Evolutionary conservation across 495 filamentous ascomycete genomes (phyloP).

Genomic region (Thermochaetoides thermophila): DNA sequence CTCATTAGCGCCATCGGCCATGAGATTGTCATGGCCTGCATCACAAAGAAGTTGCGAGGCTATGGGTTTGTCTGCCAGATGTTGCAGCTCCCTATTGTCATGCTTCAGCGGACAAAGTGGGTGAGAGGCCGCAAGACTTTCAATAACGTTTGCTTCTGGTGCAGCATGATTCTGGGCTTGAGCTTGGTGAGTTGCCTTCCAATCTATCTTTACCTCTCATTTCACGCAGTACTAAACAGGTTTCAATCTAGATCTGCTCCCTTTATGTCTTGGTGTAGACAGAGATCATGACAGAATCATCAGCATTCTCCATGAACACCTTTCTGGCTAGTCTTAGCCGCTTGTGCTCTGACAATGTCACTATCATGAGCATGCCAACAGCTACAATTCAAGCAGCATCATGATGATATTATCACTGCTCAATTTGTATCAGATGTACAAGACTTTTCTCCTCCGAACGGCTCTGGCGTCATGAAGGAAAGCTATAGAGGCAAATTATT

Average conservation of each 20-base stretch:
- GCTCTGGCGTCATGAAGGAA: too few species aligned
- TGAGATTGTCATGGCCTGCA: constrained; percentile 94
- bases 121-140: constrained; percentile 59
- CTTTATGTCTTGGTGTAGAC: constrained; percentile 35
- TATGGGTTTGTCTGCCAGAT: constrained; percentile 94
- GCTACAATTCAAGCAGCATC: too few species aligned
- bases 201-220: too few species aligned
- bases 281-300: too few species aligned
- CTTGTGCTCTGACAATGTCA: not conserved
- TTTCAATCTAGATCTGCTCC: constrained; percentile 31
- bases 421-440: too few species aligned
- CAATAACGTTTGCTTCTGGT: constrained; percentile 93
- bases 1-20: constrained; percentile 78
- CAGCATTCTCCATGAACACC: too few species aligned
- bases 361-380: too few species aligned
- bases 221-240: not conserved
- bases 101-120: constrained; percentile 67
- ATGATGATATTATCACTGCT: too few species aligned
- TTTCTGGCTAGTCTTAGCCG: too few species aligned
- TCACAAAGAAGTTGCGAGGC: constrained; percentile 89
- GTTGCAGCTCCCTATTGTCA: constrained; percentile 87
- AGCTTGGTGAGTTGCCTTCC: constrained; percentile 57
- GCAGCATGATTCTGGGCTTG: constrained; percentile 82
- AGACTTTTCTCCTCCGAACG: too few species aligned
- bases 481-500: too few species aligned